Evolutionary conservation across 345 rosid genomes (phyloP), one percentile per base, ranked within the genome.

Genomic region (Hibiscus tridactylites): DNA sequence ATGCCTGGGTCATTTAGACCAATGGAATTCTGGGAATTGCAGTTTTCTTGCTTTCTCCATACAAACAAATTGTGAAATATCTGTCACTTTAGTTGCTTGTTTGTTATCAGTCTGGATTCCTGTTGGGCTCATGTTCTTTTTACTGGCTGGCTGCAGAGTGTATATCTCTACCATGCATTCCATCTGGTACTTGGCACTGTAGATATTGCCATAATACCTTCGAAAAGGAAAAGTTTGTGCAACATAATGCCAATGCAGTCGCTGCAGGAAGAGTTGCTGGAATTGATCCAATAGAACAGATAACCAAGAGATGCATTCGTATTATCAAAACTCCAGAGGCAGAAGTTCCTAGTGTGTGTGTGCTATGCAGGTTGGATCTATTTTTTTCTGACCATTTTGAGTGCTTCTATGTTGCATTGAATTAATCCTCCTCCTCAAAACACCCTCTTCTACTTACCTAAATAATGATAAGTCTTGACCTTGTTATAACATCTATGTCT

Each of bases 261-360:
- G 97, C 97, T 21, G 98, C 96, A 76, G 96, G 97, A 61, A 88
- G 95, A 77, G 83, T 91, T 81, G 81, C 82, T 12, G 98, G 97
- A 80, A 85, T 87, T 82, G 98, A 94, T 84, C 93, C 96, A 31
- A 87, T 91, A 68, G 92, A 84, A 61, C 85, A 93, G 81, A 93
- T 93, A 78, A 82, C 90, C 42, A 84, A 81, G 76, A 79, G 97
- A 78, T 90, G 96, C 83, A 94, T 91, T 74, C 93, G 97, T 33
- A 91, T 91, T 71, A 90, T 91, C 74, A 78, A 84, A 76, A 84
- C 88, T 28, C 70, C 83, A 16, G 90, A 71, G 67, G 76, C 79
- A 59, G 96, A 86, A 71, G 79, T 79, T 76, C 88, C 75, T 71
- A 80, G 93, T 70, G 98, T 89, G 75, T 91, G 97, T 80, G 91